phyloP scores from a whole-genome alignment of 768 basidiomycete genomes.

The Trametes elegans region DNA sequence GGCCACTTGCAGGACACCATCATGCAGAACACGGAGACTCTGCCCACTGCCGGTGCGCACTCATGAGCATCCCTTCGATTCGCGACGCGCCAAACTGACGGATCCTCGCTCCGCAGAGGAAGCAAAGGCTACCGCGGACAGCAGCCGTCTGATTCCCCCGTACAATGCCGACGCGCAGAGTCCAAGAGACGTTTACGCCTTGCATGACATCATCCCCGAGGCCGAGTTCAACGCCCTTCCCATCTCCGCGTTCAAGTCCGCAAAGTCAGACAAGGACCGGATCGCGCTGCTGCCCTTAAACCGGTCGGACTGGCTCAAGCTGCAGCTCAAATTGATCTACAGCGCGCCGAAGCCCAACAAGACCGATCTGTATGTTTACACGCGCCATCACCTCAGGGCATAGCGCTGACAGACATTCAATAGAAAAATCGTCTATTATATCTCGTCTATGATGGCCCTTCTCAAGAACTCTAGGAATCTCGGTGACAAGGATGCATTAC shows the following conservation, averaged over 20 bases:
- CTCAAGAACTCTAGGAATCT: conserved; percentile 42
- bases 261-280: conserved; percentile 46
- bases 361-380: conserved; percentile 43
- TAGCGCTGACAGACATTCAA: neutral
- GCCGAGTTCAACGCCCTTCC: conserved; percentile 77
- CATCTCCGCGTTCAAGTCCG: conserved; percentile 51
- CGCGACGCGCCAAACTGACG: neutral
- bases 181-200: conserved; percentile 70
- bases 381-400: too few species aligned
- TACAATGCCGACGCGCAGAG: conserved; percentile 65
- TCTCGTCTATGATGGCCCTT: conserved; percentile 80
- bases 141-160: conserved; percentile 71
- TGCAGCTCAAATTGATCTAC: conserved; percentile 50
- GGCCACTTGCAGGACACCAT: conserved; percentile 83
- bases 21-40: conserved; percentile 61
- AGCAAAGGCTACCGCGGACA: conserved; percentile 61
- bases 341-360: conserved; percentile 50
- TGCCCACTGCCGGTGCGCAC: conserved; percentile 66
- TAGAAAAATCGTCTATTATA: conserved; percentile 77
- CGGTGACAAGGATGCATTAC: conserved; percentile 50
- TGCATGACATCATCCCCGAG: conserved; percentile 76
- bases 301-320: conserved; percentile 68
- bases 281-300: conserved; percentile 57
- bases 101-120: conserved; percentile 47
- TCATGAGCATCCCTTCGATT: neutral